Evolutionary conservation across 2,329 filamentous ascomycete species (phyloP), one percentile per base, ranked within the genome.

Genomic region (Penicillium capsulatum): DNA sequence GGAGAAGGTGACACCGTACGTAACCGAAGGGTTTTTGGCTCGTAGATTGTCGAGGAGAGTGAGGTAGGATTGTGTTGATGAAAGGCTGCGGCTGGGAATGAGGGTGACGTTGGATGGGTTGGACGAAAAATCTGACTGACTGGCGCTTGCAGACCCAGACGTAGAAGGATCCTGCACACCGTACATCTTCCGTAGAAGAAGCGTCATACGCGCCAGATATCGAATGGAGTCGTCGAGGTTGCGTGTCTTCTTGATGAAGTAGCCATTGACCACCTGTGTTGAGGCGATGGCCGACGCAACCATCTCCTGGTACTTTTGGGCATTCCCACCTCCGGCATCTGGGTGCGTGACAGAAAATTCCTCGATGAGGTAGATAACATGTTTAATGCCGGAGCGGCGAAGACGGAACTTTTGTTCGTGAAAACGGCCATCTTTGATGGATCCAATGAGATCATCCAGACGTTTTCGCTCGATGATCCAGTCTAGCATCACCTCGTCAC

Each of bases 361-460:
- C 58, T 92, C 86, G 39, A 92, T 75, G 16, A 92, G 73, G 56
- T 91, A 92, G 26, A 87, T 75, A 10, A 90, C 82, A 52, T 89
- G 84, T 42, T 77, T 79, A n/a, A 87, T 72, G 0, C 86, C 86
- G 0, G 80, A 86, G 36, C 79, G 79, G 38, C 77, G 76, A 8
- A 91, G 72, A 1, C 86, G 81, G 58, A 89, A 91, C 59, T 92
- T 91, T 59, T 92, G 86, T 60, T 92, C 86, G 51, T 84, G 83
- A 53, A 89, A 91, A 2, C 86, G 80, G 1, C 85, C 84, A 47
- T 91, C 86, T 61, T 85, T 88, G 65, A 92, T 87, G 46, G 84
- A 89, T 35, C 75, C 70, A n/a, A 91, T 75, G 32, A 92, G 68
- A 59, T 92, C 86, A 56, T 91, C 86, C 0, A 90, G 74, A 7